Conservation (phyloP, 495 filamentous ascomycete species). For the Lasiosphaeria hispida region DNA sequence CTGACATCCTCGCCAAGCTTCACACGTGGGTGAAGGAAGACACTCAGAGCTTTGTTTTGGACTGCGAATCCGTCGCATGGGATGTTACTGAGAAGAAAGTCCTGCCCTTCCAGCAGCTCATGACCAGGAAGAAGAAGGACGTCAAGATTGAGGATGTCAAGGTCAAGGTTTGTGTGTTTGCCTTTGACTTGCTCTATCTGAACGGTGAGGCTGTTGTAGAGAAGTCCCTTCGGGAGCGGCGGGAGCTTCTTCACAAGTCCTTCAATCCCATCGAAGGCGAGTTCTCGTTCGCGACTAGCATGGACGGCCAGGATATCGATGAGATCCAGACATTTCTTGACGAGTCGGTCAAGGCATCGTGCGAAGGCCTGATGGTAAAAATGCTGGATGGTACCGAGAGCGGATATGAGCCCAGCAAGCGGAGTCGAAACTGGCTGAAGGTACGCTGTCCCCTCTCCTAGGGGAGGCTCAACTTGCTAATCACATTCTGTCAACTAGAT, state of each 20-base stretch:
- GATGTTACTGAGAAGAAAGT: constrained; percentile 90
- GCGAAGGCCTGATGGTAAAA: constrained; percentile 98
- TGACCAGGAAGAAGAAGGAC: constrained; percentile 97
- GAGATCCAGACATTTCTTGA: constrained; percentile 91
- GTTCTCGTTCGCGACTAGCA: constrained; percentile 84
- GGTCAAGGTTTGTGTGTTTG: constrained; percentile 96
- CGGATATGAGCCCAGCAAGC: constrained; percentile 91
- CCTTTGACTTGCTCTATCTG: constrained; percentile 90
- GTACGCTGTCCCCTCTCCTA: constrained; percentile 40
- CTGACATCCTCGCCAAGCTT: constrained; percentile 86
- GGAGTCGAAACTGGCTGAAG: constrained; percentile 97
- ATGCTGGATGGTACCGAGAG: constrained; percentile 92
- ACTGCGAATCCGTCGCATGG: constrained; percentile 99
- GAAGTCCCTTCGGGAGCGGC: constrained; percentile 80
- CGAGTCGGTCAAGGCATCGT: constrained; percentile 88
- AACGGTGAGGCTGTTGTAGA: constrained; percentile 90
- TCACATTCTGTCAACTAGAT: constrained; percentile 48
- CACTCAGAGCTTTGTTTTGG: constrained; percentile 90
- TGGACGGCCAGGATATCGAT: constrained; percentile 84
- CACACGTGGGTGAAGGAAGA: constrained; percentile 83
- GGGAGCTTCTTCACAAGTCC: constrained; percentile 69
- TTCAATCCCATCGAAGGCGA: constrained; percentile 81
- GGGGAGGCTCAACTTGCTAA: constrained; percentile 4
- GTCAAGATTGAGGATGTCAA: constrained; percentile 97
- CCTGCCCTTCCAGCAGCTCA: constrained; percentile 92